Percentiles rank a stretch among this genome's conserved stretches.
These are phyloP conservation scores for Termitomyces heimii DNA, from an alignment of 768 basidiomycete genomes.

Conservation along the genomic window DNA sequence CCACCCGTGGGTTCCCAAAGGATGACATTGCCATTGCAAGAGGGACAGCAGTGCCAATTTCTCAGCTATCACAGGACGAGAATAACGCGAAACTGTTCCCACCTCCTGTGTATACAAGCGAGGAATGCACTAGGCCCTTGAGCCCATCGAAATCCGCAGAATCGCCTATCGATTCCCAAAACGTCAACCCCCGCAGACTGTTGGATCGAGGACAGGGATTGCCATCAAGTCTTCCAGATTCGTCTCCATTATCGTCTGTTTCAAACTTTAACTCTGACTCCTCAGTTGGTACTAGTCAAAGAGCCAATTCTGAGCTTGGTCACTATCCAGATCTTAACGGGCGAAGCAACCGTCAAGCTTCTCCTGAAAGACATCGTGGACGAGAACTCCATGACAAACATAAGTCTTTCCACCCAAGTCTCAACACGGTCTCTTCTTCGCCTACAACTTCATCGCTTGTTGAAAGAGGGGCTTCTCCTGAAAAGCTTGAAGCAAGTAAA, in stretches of 20 bases:
- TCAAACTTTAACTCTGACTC: slow-evolving; percentile 34
- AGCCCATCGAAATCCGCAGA: slow-evolving; percentile 54
- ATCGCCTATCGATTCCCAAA: slow-evolving; percentile 38
- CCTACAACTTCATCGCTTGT: slow-evolving; percentile 34
- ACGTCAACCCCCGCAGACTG: slow-evolving; percentile 29
- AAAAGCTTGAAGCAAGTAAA: slow-evolving; percentile 52
- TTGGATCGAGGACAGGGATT: slow-evolving; percentile 39
- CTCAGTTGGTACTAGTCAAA: slow-evolving; percentile 30
- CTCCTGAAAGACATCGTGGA: slow-evolving; percentile 49
- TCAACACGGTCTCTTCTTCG: slow-evolving; percentile 43
- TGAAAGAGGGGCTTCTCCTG: slow-evolving; percentile 48
- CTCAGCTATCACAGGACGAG: slow-evolving; percentile 48
- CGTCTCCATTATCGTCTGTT: slow-evolving; percentile 57
- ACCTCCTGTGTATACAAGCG: slow-evolving; percentile 26
- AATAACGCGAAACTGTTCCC: slow-evolving; percentile 58
- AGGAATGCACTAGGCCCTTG: slow-evolving; percentile 34
- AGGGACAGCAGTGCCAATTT: slow-evolving; percentile 47
- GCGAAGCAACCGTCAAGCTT: slow-evolving; percentile 37
- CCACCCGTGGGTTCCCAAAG: slow-evolving; percentile 43
- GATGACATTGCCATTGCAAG: slow-evolving; percentile 53
- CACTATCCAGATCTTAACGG: slow-evolving; percentile 62
- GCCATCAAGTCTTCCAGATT: slow-evolving; percentile 46
- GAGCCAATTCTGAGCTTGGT: slow-evolving; percentile 78
- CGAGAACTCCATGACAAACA: slow-evolving; percentile 46
- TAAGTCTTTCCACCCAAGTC: slow-evolving; percentile 60